A percentile compares a stretch with the other conserved stretches of the same genome.
Conservation (phyloP, 208 protist species). For the Tritrichomonas foetus region DNA sequence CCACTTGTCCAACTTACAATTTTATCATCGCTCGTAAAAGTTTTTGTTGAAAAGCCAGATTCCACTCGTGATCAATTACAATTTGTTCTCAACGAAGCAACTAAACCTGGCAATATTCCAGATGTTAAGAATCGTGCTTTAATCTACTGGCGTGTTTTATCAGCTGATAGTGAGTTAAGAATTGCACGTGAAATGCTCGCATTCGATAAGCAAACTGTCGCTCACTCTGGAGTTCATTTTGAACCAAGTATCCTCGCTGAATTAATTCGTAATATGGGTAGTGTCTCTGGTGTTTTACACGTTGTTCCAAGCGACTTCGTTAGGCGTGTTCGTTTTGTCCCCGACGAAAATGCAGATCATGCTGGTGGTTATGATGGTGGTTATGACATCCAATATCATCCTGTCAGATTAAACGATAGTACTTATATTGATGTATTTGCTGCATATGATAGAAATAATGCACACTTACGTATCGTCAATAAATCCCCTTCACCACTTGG, state of each 20-base stretch:
- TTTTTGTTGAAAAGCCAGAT: constrained; percentile 14
- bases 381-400: not conserved
- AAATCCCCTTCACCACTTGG: not conserved
- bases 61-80: not conserved
- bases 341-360: not conserved
- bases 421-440: not conserved
- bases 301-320: constrained; percentile 9
- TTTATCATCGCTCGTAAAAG: not conserved
- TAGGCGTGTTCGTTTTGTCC: not conserved
- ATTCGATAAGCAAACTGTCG: not conserved
- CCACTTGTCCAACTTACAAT: not conserved
- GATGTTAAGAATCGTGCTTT: not conserved
- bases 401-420: not conserved
- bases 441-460: not conserved
- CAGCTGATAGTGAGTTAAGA: constrained; percentile 64
- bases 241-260: not conserved
- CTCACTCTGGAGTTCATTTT: not conserved
- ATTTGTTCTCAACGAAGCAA: not conserved
- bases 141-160: constrained; percentile 14
- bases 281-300: constrained; percentile 7
- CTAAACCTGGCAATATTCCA: not conserved
- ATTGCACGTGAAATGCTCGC: not conserved
- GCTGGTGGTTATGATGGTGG: not conserved
- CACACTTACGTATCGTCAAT: not conserved
- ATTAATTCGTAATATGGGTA: constrained; percentile 16